phyloP scores from a whole-genome alignment of 805 yeast species.

The Zygoascus biomembranicola region DNA sequence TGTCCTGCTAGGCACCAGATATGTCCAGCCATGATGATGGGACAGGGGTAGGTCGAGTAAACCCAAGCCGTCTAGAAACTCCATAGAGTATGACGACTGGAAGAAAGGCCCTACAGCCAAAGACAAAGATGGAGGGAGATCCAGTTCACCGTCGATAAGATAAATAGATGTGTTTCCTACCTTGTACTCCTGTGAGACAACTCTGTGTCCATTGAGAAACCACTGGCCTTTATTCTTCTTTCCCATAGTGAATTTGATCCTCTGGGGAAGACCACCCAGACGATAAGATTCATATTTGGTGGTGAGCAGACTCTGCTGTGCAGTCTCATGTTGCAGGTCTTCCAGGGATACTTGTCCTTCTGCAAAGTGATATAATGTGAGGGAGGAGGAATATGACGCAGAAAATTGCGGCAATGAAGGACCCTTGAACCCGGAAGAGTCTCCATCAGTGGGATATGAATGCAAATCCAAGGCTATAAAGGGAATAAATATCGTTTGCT shows the following conservation, averaged over 20 bases:
- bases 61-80: constrained; percentile 44
- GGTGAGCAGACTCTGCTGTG: constrained; percentile 9
- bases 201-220: constrained; percentile 49
- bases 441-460: constrained; percentile 7
- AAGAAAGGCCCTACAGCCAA: constrained; percentile 56
- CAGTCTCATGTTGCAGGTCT: neutral
- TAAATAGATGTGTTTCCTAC: constrained; percentile 65
- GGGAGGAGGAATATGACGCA: constrained; percentile 19
- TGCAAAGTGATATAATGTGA: constrained; percentile 55
- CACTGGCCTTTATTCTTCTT: constrained; percentile 21
- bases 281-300: constrained; percentile 34
- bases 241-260: constrained; percentile 38
- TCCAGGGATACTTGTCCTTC: constrained; percentile 35
- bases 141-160: constrained; percentile 49
- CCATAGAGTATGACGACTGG: constrained; percentile 58
- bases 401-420: neutral
- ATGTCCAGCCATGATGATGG: constrained; percentile 54
- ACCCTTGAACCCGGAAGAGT: neutral
- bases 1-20: constrained; percentile 67
- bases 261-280: constrained; percentile 59
- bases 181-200: constrained; percentile 35
- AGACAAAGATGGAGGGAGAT: constrained; percentile 56
- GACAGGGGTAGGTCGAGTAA: constrained; percentile 32
- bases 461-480: neutral
- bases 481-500: constrained; percentile 59